phyloP scores from a whole-genome alignment of 495 filamentous ascomycete species.

The Penicillium argentinense region DNA sequence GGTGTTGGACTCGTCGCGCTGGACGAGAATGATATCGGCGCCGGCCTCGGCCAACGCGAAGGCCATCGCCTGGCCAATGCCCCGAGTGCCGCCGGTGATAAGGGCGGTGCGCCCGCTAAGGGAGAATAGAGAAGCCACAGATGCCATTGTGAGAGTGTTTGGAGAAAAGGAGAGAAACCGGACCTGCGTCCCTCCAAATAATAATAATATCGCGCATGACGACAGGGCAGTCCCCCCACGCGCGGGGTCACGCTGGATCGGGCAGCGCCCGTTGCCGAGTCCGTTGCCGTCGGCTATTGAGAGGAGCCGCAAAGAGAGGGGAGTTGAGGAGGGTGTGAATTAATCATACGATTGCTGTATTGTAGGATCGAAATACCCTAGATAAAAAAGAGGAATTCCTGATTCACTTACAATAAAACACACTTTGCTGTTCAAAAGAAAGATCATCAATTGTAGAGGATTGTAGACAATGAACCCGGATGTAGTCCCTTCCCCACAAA shows the following conservation, averaged over 20 bases:
- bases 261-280: constrained; percentile 16
- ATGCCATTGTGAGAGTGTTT: constrained; percentile 30
- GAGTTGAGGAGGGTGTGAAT: neutral
- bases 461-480: too few species aligned
- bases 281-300: constrained; percentile 33
- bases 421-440: too few species aligned
- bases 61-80: constrained; percentile 84
- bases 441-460: too few species aligned
- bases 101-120: constrained; percentile 66
- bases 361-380: neutral
- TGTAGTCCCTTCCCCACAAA: constrained; percentile 11
- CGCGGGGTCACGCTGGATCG: constrained; percentile 10
- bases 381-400: too few species aligned
- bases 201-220: constrained; percentile 7
- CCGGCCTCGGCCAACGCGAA: constrained; percentile 80
- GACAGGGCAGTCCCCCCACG: constrained; percentile 18
- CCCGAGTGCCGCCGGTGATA: constrained; percentile 83
- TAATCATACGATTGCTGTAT: neutral
- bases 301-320: neutral
- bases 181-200: constrained; percentile 1
- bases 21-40: constrained; percentile 63
- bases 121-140: constrained; percentile 42
- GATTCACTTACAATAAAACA: too few species aligned
- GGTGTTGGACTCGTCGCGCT: constrained; percentile 68
- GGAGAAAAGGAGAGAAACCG: neutral